Conservation (phyloP, 2,329 filamentous ascomycete genomes). For the Aschersonia sp. region DNA sequence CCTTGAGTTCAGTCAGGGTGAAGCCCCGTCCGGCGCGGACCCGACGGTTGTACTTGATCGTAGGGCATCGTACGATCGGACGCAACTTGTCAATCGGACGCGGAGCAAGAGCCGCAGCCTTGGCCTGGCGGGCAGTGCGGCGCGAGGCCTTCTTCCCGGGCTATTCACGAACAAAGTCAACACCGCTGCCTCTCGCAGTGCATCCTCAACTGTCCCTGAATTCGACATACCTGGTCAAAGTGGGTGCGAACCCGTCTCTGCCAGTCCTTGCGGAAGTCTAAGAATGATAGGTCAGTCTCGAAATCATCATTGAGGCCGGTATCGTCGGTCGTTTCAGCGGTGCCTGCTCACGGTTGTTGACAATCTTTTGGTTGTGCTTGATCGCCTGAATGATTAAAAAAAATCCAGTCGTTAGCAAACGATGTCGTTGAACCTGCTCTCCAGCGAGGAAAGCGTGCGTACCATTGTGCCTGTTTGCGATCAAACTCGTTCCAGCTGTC, state of each 20-base stretch:
- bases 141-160: conserved; percentile 92
- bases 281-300: conserved; percentile 20
- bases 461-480: conserved; percentile 42
- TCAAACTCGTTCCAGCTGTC: conserved; percentile 31
- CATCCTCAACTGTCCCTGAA: neutral
- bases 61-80: conserved; percentile 94
- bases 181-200: too few species aligned
- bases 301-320: conserved; percentile 6
- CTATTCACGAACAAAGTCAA: conserved; percentile 28
- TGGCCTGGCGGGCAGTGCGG: conserved; percentile 80
- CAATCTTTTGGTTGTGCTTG: conserved; percentile 99
- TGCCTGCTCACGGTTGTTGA: conserved; percentile 70
- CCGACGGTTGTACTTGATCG: conserved; percentile 98
- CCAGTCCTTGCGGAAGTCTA: conserved; percentile 99
- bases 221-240: conserved; percentile 87
- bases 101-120: conserved; percentile 90
- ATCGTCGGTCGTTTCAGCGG: conserved; percentile 11
- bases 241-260: conserved; percentile 97
- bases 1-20: conserved; percentile 96
- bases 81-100: conserved; percentile 95
- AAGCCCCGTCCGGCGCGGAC: conserved; percentile 95
- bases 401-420: conserved; percentile 17
- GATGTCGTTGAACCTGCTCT: neutral
- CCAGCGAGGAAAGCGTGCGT: conserved; percentile 10
- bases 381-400: conserved; percentile 50